A percentile compares a stretch with the other conserved stretches of the same genome.
These are phyloP conservation scores for Elongisporangium prolatum DNA, from an alignment of 352 stramenopile genomes.

Conservation along the genomic window DNA sequence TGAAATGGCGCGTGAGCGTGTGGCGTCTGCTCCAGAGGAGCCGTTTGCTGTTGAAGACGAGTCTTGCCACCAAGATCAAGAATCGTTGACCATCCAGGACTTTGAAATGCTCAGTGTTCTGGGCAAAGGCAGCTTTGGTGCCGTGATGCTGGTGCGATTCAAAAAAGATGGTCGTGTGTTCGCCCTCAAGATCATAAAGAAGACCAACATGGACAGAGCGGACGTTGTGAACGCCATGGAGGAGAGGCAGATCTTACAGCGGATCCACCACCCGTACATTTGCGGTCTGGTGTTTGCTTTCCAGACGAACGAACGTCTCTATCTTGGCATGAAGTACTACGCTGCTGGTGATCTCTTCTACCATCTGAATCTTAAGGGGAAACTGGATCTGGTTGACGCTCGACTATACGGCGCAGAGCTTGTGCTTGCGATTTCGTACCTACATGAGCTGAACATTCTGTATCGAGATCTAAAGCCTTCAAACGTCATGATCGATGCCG, in stretches of 20 bases:
- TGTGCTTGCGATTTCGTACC: conserved; percentile 84
- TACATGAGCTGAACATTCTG: conserved; percentile 87
- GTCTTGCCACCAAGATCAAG: conserved; percentile 20
- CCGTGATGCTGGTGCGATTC: conserved; percentile 87
- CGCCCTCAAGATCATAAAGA: conserved; percentile 89
- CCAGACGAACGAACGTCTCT: conserved; percentile 85
- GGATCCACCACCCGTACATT: conserved; percentile 87
- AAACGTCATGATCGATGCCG: conserved; percentile 87
- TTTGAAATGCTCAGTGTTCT: conserved; percentile 90
- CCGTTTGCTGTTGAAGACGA: conserved; percentile 15
- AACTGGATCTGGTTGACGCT: conserved; percentile 53
- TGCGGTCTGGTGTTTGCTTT: conserved; percentile 86
- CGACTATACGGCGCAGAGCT: conserved; percentile 82
- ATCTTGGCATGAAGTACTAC: conserved; percentile 90
- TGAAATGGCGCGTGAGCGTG: background rate
- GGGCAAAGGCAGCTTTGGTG: conserved; percentile 82
- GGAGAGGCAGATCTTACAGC: conserved; percentile 85
- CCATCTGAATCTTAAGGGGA: conserved; percentile 81
- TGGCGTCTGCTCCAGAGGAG: conserved; percentile 3
- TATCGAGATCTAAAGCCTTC: conserved; percentile 87
- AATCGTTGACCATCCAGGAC: conserved; percentile 83
- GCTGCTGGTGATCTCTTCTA: conserved; percentile 86
- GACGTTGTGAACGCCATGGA: conserved; percentile 87
- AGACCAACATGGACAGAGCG: conserved; percentile 81
- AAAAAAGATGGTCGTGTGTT: conserved; percentile 87